Percentiles rank a stretch among this genome's conserved stretches.
phyloP scores from a whole-genome alignment of 2,329 filamentous ascomycete species.

The Herpotrichia juniperi region DNA sequence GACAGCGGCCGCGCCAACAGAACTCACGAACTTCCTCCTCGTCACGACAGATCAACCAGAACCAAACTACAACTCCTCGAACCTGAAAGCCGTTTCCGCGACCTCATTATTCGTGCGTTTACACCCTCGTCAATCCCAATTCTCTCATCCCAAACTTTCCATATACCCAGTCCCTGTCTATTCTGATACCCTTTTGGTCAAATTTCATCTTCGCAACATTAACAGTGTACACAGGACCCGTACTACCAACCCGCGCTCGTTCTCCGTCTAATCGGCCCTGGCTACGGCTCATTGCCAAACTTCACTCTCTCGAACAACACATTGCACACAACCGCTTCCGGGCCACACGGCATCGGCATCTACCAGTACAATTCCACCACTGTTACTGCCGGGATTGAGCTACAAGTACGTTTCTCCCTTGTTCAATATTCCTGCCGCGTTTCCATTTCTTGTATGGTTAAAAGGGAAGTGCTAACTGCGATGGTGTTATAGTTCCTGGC shows the following conservation, averaged over 20 bases:
- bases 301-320: slow-evolving; percentile 46
- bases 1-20: slow-evolving; percentile 13
- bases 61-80: slow-evolving; percentile 30
- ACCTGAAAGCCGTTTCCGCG: slow-evolving; percentile 43
- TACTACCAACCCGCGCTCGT: slow-evolving; percentile 40
- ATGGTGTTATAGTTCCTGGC: slow-evolving; percentile 45
- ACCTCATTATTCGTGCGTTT: slow-evolving; percentile 43
- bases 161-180: background rate
- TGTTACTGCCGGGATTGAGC: slow-evolving; percentile 28
- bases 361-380: slow-evolving; percentile 41
- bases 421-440: too few relatives aligned
- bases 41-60: slow-evolving; percentile 44
- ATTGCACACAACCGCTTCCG: slow-evolving; percentile 35
- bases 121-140: background rate
- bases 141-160: background rate
- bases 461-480: too few relatives aligned
- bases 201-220: background rate
- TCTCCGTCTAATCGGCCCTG: slow-evolving; percentile 45
- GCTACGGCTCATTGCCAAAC: slow-evolving; percentile 46
- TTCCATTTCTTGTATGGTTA: too few relatives aligned
- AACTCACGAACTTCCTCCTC: slow-evolving; percentile 43
- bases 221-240: slow-evolving; percentile 36
- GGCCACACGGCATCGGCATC: slow-evolving; percentile 30
- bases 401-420: too few relatives aligned
- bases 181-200: background rate